phyloP scores from a whole-genome alignment of 2,329 filamentous ascomycete genomes.

The Beauveria scarabaeidicola region DNA sequence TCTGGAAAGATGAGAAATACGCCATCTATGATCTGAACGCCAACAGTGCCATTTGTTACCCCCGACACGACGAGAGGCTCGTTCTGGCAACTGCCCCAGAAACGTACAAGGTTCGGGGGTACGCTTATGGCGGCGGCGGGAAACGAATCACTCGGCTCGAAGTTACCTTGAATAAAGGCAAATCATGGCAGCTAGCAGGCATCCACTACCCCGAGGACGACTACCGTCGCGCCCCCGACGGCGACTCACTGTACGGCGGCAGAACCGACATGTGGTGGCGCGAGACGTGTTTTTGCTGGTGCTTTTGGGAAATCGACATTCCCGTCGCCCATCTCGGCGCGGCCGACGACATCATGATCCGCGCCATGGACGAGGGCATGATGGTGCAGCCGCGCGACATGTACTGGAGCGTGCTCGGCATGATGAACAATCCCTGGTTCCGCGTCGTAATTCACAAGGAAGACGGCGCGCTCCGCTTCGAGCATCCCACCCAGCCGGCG shows the following conservation, averaged over 20 bases:
- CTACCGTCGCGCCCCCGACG: slow-evolving; percentile 56
- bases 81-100: slow-evolving; percentile 33
- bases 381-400: slow-evolving; percentile 82
- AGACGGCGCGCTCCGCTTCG: slow-evolving; percentile 56
- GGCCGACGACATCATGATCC: slow-evolving; percentile 67
- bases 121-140: slow-evolving; percentile 86
- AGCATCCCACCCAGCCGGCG: slow-evolving; percentile 80
- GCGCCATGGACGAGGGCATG: slow-evolving; percentile 86
- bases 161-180: slow-evolving; percentile 73
- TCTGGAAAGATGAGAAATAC: slow-evolving; percentile 85
- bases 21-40: slow-evolving; percentile 88
- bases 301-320: slow-evolving; percentile 75
- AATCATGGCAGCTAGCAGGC: slow-evolving; percentile 67
- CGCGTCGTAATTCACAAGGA: slow-evolving; percentile 68
- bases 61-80: slow-evolving; percentile 66
- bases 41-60: slow-evolving; percentile 75
- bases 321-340: slow-evolving; percentile 50
- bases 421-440: slow-evolving; percentile 99
- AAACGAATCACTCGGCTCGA: slow-evolving; percentile 74
- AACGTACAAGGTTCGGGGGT: slow-evolving; percentile 63
- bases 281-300: slow-evolving; percentile 83
- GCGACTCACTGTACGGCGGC: slow-evolving; percentile 63
- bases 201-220: slow-evolving; percentile 79
- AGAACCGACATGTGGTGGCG: slow-evolving; percentile 72
- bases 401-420: slow-evolving; percentile 91